phyloP scores from a whole-genome alignment of 73 alveolate genomes.

The Tetrahymena elliotti region DNA sequence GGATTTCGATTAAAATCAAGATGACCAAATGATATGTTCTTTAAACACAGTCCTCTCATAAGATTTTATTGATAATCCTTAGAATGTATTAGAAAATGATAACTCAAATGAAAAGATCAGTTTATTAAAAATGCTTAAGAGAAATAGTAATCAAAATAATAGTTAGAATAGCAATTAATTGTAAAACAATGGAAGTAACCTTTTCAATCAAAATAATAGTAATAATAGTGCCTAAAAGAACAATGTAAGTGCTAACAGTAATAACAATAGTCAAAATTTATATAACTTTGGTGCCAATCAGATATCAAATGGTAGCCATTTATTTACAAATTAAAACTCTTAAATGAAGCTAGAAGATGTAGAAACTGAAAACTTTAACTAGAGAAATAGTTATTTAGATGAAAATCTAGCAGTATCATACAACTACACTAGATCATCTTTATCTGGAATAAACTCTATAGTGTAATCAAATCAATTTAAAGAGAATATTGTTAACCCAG shows the following conservation, averaged over 20 bases:
- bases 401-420: not conserved
- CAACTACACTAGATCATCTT: not conserved
- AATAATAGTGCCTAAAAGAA: not conserved
- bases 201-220: not conserved
- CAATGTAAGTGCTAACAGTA: not conserved
- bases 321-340: not conserved
- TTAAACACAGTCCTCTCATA: not conserved
- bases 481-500: not conserved
- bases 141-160: not conserved
- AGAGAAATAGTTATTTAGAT: not conserved
- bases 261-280: not conserved
- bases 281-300: not conserved
- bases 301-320: not conserved
- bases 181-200: not conserved
- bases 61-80: not conserved
- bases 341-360: not conserved
- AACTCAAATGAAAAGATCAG: not conserved
- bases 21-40: not conserved
- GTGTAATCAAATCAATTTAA: not conserved
- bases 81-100: not conserved
- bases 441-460: not conserved
- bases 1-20: not conserved
- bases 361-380: not conserved
- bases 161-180: not conserved
- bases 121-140: not conserved